Evolutionary conservation across 208 protist species (phyloP).

Genomic region (Leishmania lainsoni): DNA sequence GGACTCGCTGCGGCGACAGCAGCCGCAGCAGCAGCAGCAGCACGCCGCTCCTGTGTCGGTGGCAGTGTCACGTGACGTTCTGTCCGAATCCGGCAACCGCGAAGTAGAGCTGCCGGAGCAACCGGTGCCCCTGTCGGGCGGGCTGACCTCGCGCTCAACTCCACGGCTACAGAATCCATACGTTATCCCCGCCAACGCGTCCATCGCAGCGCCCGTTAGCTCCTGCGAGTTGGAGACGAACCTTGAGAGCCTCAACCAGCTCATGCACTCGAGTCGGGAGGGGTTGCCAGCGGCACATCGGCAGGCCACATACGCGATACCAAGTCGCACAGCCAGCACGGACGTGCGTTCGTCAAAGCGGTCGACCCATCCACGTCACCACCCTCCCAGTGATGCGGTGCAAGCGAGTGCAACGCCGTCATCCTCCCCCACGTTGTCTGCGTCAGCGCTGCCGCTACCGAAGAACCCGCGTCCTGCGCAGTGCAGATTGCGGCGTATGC

Average conservation of each 20-base stretch:
- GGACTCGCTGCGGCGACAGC: not conserved
- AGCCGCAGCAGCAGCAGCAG: not conserved
- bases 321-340: not conserved
- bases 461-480: not conserved
- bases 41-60: not conserved
- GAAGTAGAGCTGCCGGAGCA: conserved; percentile 28
- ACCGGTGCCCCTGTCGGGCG: not conserved
- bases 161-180: conserved; percentile 8
- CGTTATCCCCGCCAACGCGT: not conserved
- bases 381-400: not conserved
- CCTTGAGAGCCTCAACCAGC: not conserved
- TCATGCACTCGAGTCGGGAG: not conserved
- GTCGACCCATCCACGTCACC: not conserved
- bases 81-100: conserved; percentile 16
- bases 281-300: not conserved
- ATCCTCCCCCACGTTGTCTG: not conserved
- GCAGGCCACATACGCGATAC: not conserved
- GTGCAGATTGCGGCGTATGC: not conserved
- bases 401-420: not conserved
- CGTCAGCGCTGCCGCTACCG: not conserved
- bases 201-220: not conserved
- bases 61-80: not conserved
- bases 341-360: not conserved
- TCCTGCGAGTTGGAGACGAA: not conserved
- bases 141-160: not conserved